phyloP scores from a whole-genome alignment of 2,329 filamentous ascomycete genomes.

The Zymoseptoria brevis region DNA sequence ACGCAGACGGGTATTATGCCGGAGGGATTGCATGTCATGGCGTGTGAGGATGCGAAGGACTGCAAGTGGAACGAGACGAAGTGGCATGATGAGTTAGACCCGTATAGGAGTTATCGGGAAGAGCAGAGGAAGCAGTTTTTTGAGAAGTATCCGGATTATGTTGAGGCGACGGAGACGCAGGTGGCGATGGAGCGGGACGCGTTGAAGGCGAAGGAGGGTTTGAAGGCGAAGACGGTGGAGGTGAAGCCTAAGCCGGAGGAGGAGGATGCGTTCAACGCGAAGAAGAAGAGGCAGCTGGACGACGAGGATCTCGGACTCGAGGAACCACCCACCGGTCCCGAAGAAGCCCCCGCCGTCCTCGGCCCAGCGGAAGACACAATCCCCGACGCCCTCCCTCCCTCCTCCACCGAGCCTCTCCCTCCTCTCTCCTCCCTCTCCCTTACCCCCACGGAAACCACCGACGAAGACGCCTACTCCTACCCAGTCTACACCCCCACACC shows the following conservation, averaged over 20 bases:
- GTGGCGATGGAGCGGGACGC: neutral
- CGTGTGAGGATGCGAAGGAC: conserved; percentile 34
- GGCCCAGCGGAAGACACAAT: neutral
- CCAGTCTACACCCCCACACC: conserved; percentile 21
- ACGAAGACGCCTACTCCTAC: conserved; percentile 3
- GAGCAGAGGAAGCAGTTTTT: conserved; percentile 13
- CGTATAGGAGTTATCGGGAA: conserved; percentile 18
- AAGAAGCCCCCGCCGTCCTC: neutral
- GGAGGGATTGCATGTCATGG: conserved; percentile 38
- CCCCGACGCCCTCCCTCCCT: neutral
- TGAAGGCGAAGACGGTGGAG: neutral
- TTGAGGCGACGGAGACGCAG: neutral
- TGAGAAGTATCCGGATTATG: conserved; percentile 9
- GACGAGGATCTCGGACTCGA: conserved; percentile 1
- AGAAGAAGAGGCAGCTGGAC: conserved; percentile 11
- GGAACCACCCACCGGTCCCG: neutral
- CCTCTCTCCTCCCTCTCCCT: neutral
- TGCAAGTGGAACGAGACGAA: conserved; percentile 38
- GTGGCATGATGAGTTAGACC: conserved; percentile 37
- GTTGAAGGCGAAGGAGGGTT: neutral
- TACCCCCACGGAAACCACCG: neutral
- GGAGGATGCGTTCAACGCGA: neutral
- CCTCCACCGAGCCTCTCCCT: neutral
- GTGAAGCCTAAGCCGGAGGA: neutral
- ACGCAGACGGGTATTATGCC: conserved; percentile 49